These are phyloP conservation scores for Andrographis paniculata DNA, from an alignment of 305 asterid genomes.

Conservation along the genomic window DNA sequence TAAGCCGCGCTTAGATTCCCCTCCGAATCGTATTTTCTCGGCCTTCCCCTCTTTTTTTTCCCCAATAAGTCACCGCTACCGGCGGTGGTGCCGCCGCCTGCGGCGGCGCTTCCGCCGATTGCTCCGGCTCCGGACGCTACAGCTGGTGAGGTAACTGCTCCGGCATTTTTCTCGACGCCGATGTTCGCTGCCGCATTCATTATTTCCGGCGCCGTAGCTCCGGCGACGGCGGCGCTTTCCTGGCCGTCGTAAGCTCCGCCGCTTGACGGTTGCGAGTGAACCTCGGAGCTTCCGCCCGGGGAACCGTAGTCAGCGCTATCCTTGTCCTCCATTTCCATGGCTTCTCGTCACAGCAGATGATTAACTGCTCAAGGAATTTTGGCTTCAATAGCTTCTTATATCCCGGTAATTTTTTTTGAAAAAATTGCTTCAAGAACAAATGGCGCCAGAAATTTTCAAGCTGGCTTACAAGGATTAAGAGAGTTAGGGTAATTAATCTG, in stretches of 20 bases:
- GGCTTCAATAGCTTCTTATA: background rate
- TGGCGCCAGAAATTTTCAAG: constrained; percentile 25
- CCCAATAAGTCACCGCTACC: too few species aligned
- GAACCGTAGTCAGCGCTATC: constrained; percentile 38
- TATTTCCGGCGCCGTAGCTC: constrained; percentile 18
- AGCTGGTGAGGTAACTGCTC: constrained; percentile 13
- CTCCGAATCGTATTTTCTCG: constrained; percentile 47
- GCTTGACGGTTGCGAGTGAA: constrained; percentile 24
- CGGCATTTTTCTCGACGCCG: constrained; percentile 17
- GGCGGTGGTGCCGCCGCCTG: constrained; percentile 17
- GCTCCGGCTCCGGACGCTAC: constrained; percentile 2
- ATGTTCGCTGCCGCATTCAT: constrained; percentile 17
- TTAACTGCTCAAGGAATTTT: too few species aligned
- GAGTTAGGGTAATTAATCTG: constrained; percentile 10
- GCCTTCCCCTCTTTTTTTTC: constrained; percentile 55
- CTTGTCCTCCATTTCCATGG: constrained; percentile 31
- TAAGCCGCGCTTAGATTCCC: constrained; percentile 39
- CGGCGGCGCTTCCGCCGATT: constrained; percentile 13
- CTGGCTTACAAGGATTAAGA: background rate
- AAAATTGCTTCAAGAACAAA: constrained; percentile 15
- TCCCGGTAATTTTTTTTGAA: constrained; percentile 10
- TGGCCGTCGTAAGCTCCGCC: constrained; percentile 15
- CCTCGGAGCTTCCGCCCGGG: constrained; percentile 26
- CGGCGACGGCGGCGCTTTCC: too few species aligned
- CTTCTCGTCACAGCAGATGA: background rate